Conservation (phyloP, 345 rosid genomes). For the Eucalyptus brandiana region DNA sequence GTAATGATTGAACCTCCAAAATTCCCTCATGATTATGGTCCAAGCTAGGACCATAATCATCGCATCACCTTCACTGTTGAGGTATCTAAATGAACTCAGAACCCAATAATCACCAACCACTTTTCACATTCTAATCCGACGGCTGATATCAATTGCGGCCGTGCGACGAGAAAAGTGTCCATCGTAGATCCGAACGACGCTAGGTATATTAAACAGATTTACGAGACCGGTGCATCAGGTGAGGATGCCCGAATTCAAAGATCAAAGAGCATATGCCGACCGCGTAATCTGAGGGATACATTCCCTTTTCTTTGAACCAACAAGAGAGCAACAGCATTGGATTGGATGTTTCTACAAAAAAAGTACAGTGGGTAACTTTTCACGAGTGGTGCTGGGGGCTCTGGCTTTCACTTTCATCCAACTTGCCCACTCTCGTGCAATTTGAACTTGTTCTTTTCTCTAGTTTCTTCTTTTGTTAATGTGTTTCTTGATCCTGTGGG, state of each 20-base stretch:
- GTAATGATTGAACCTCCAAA: background rate
- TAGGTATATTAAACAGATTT: background rate
- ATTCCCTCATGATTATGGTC: background rate
- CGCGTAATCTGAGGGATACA: background rate
- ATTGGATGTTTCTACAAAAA: background rate
- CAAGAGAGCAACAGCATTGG: background rate
- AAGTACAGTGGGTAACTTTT: background rate
- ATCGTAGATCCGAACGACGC: background rate
- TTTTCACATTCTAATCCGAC: background rate
- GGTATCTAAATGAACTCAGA: background rate
- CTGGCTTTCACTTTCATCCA: background rate
- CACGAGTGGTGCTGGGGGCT: background rate
- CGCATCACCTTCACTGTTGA: conserved; percentile 1
- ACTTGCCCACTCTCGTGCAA: background rate
- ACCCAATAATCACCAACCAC: background rate
- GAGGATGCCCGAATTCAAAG: background rate
- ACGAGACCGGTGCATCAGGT: no score
- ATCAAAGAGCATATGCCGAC: background rate
- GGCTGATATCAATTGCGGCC: background rate
- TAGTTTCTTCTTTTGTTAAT: background rate
- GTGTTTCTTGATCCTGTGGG: background rate
- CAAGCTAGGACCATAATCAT: background rate
- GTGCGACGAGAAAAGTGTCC: background rate
- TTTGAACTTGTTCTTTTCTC: background rate
- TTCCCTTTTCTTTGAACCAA: background rate